A percentile compares a stretch with the other conserved stretches of the same genome.
Evolutionary conservation across 768 basidiomycete genomes (phyloP).

Genomic region (Lentinula sp.): DNA sequence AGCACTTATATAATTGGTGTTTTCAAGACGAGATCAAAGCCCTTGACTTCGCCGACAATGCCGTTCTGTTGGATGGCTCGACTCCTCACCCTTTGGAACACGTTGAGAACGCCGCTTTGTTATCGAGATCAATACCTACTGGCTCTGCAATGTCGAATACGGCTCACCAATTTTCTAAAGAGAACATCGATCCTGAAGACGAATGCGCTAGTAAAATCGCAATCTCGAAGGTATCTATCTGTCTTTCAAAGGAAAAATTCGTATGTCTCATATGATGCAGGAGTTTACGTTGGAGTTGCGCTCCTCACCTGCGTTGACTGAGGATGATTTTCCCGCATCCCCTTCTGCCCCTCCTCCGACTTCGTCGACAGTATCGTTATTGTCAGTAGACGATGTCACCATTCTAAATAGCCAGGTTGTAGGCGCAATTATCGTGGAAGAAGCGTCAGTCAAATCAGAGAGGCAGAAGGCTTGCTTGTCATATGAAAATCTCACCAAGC

Average conservation of each 20-base stretch:
- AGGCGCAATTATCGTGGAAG: background rate
- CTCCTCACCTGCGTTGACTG: slow-evolving; percentile 8
- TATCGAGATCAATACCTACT: background rate
- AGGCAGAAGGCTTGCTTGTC: slow-evolving; percentile 31
- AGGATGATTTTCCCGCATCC: background rate
- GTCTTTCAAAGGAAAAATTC: background rate
- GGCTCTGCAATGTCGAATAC: background rate
- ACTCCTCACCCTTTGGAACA: background rate
- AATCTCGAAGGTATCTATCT: background rate
- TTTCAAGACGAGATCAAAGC: slow-evolving; percentile 22
- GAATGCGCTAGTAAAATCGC: background rate
- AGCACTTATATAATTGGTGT: slow-evolving; percentile 36
- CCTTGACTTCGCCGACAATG: background rate
- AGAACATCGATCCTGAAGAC: background rate
- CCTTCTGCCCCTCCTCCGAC: slow-evolving; percentile 9
- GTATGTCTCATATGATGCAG: background rate
- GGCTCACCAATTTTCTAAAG: background rate
- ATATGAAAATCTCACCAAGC: slow-evolving; percentile 34
- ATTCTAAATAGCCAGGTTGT: background rate
- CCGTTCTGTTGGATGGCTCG: background rate
- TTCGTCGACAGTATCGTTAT: slow-evolving; percentile 1
- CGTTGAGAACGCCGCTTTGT: background rate
- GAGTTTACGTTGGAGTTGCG: background rate
- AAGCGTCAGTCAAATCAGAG: background rate
- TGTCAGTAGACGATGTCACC: background rate